A percentile compares a stretch with the other conserved stretches of the same genome.
Conservation (phyloP, 164 flowering plant species). For the Berberis thunbergii region DNA sequence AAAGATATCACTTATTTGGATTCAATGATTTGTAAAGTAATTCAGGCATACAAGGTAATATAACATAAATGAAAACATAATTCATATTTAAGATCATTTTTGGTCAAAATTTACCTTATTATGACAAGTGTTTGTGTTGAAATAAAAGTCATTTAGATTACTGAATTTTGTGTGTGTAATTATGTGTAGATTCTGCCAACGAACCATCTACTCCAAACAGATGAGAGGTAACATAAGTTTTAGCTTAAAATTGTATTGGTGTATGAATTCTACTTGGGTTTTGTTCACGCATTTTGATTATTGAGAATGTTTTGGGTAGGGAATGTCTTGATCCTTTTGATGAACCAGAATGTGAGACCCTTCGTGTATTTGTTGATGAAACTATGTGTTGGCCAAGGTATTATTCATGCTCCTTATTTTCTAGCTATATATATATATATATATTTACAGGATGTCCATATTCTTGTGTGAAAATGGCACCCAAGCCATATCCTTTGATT, state of each 20-base stretch:
- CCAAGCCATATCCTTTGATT: slow-evolving; percentile 61
- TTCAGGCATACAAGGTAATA: slow-evolving; percentile 78
- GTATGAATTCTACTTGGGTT: too few species aligned
- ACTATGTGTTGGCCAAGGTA: slow-evolving; percentile 84
- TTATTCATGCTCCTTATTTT: not conserved
- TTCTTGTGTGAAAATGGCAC: slow-evolving; percentile 75
- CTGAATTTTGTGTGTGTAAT: not conserved
- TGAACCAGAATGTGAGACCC: slow-evolving; percentile 86
- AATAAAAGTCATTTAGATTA: not conserved
- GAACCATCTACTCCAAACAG: slow-evolving; percentile 19
- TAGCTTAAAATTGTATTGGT: not conserved
- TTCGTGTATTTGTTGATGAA: slow-evolving; percentile 77
- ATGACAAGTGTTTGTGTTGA: too few species aligned
- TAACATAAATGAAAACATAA: not conserved
- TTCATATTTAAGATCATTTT: not conserved
- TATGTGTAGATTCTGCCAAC: slow-evolving; percentile 30
- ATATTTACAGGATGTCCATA: slow-evolving; percentile 60
- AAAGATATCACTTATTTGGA: slow-evolving; percentile 44
- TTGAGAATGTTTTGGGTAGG: slow-evolving; percentile 22
- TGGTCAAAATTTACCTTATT: too few species aligned
- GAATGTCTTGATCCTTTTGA: slow-evolving; percentile 91
- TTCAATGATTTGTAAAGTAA: slow-evolving; percentile 65
- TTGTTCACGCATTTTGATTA: too few species aligned
- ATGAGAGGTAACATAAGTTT: slow-evolving; percentile 29
- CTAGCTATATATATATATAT: not conserved